Evolutionary conservation across 805 yeast genomes (phyloP).

Genomic region (Wickerhamomyces sydowiorum): DNA sequence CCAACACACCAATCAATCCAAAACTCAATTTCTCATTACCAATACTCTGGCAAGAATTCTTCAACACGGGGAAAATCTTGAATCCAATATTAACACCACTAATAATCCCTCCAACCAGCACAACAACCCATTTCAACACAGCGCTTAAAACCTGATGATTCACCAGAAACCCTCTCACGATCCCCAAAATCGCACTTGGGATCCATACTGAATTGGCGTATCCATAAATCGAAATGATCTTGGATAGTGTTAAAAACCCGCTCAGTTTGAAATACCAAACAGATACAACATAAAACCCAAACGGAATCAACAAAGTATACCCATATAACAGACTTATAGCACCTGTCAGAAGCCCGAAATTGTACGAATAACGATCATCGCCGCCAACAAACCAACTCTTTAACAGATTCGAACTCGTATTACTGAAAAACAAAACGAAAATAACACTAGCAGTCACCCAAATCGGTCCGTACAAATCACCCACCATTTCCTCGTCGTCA

Average conservation of each 20-base stretch:
- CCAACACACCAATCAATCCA: slow-evolving; percentile 34
- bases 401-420: slow-evolving; percentile 63
- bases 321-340: slow-evolving; percentile 72
- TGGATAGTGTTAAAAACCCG: slow-evolving; percentile 44
- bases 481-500: slow-evolving; percentile 32
- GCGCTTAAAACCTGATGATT: slow-evolving; percentile 37
- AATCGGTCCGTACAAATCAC: slow-evolving; percentile 82
- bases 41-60: slow-evolving; percentile 26
- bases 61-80: slow-evolving; percentile 38
- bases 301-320: slow-evolving; percentile 66
- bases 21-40: slow-evolving; percentile 32
- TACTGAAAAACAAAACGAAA: slow-evolving; percentile 66
- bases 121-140: slow-evolving; percentile 58
- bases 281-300: slow-evolving; percentile 43
- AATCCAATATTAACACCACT: slow-evolving; percentile 51
- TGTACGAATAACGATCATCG: slow-evolving; percentile 46
- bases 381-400: slow-evolving; percentile 39
- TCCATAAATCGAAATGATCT: slow-evolving; percentile 72
- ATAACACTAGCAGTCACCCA: slow-evolving; percentile 88
- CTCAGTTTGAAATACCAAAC: slow-evolving; percentile 50
- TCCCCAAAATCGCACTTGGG: slow-evolving; percentile 64
- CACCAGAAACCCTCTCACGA: slow-evolving; percentile 50
- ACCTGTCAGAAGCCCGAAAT: slow-evolving; percentile 56
- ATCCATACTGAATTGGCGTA: slow-evolving; percentile 82
- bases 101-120: slow-evolving; percentile 51